Conservation (phyloP, 768 basidiomycete species). For the Boletus tomentosulus region DNA sequence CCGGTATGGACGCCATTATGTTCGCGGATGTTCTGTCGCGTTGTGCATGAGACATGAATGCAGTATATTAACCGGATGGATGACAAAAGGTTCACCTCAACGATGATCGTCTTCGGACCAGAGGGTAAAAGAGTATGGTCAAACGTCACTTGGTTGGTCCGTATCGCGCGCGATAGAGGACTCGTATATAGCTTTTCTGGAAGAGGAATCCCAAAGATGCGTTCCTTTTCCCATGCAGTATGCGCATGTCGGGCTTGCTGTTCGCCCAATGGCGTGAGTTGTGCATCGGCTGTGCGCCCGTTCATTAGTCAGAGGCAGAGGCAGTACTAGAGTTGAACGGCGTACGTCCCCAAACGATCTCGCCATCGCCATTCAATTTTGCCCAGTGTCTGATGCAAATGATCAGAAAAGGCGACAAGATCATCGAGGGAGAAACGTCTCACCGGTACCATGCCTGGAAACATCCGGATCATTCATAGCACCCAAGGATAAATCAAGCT, state of each 20-base stretch:
- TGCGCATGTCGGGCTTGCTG: slow-evolving; percentile 43
- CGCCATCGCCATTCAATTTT: slow-evolving; percentile 58
- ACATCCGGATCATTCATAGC: neutral
- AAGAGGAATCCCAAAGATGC: slow-evolving; percentile 11
- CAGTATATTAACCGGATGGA: neutral
- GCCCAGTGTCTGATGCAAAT: slow-evolving; percentile 50
- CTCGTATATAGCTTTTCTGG: slow-evolving; percentile 28
- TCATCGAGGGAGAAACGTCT: slow-evolving; percentile 15
- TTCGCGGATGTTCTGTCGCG: slow-evolving; percentile 61
- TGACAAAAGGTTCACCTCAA: slow-evolving; percentile 45
- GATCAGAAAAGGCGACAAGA: neutral
- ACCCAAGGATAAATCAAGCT: neutral
- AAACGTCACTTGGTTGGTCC: slow-evolving; percentile 55
- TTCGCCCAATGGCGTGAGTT: slow-evolving; percentile 55
- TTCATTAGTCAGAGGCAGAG: neutral
- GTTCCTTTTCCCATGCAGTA: slow-evolving; percentile 16
- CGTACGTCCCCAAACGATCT: slow-evolving; percentile 72
- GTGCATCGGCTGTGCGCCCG: slow-evolving; percentile 33
- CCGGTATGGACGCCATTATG: slow-evolving; percentile 65
- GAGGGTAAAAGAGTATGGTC: slow-evolving; percentile 29
- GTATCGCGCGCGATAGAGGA: slow-evolving; percentile 58
- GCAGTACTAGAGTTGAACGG: slow-evolving; percentile 4
- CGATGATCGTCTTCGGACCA: slow-evolving; percentile 35
- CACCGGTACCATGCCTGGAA: slow-evolving; percentile 56
- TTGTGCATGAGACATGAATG: neutral